Evolutionary conservation across 2,329 filamentous ascomycete species (phyloP).

Genomic region (Gnomoniopsis sp.): DNA sequence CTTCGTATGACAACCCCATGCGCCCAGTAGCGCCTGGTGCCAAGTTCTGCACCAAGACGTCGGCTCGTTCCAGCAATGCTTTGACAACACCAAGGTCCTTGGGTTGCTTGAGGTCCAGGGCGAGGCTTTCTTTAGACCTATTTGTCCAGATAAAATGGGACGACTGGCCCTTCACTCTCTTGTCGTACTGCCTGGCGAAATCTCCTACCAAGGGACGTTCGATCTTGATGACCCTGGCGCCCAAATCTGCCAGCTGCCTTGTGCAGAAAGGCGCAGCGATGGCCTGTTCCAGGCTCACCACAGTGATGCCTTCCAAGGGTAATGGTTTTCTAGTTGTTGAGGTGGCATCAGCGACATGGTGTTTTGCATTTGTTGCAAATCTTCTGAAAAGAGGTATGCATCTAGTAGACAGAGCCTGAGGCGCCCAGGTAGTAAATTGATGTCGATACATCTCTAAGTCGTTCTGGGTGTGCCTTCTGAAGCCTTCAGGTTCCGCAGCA

Average conservation of each 20-base stretch:
- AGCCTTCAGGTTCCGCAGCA: no score
- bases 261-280: conserved; percentile 54
- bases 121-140: conserved; percentile 50
- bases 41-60: conserved; percentile 52
- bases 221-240: conserved; percentile 53
- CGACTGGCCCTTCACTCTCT: conserved; percentile 43
- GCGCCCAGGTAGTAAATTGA: background rate
- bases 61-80: conserved; percentile 39
- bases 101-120: conserved; percentile 44
- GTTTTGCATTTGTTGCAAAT: background rate
- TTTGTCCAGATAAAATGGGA: conserved; percentile 57
- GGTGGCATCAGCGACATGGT: background rate
- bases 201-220: conserved; percentile 49
- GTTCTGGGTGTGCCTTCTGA: no score
- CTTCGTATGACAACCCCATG: conserved; percentile 44
- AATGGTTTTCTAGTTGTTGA: background rate
- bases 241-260: conserved; percentile 49
- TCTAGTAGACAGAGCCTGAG: background rate
- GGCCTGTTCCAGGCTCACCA: conserved; percentile 52
- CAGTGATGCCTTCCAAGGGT: conserved; percentile 38
- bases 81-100: conserved; percentile 40
- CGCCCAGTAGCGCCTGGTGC: conserved; percentile 46
- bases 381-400: background rate
- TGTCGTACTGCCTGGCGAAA: conserved; percentile 50
- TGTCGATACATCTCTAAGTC: background rate